Conservation (phyloP, 2,329 filamentous ascomycete species). For the Xylaria arbuscula region DNA sequence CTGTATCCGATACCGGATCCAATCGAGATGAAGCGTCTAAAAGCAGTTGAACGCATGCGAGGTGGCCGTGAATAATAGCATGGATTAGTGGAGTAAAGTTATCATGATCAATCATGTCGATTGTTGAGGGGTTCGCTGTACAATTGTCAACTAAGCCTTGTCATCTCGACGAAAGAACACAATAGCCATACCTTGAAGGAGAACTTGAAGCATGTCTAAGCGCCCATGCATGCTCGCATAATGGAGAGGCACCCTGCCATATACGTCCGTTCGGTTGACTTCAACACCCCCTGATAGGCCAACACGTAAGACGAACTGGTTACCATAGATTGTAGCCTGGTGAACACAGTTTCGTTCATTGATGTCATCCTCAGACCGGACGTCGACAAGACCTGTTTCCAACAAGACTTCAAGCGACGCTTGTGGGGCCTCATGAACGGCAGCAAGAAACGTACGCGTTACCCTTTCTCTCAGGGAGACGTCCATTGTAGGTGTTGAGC, state of each 20-base stretch:
- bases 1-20: slow-evolving; percentile 84
- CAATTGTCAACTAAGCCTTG: slow-evolving; percentile 25
- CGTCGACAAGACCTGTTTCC: slow-evolving; percentile 83
- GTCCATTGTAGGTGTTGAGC: slow-evolving; percentile 61
- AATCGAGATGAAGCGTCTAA: slow-evolving; percentile 83
- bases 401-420: slow-evolving; percentile 81
- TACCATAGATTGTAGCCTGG: slow-evolving; percentile 95
- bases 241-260: slow-evolving; percentile 91
- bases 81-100: slow-evolving; percentile 97
- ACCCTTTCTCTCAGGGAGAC: slow-evolving; percentile 75
- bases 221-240: slow-evolving; percentile 97
- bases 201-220: slow-evolving; percentile 80
- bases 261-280: slow-evolving; percentile 86
- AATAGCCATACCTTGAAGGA: slow-evolving; percentile 69
- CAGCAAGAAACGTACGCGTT: slow-evolving; percentile 89
- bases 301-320: slow-evolving; percentile 78
- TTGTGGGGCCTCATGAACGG: slow-evolving; percentile 85
- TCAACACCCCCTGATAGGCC: slow-evolving; percentile 82
- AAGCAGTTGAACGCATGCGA: slow-evolving; percentile 82
- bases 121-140: slow-evolving; percentile 75
- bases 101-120: slow-evolving; percentile 92
- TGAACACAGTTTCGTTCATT: slow-evolving; percentile 97
- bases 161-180: background rate
- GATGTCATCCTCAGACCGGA: slow-evolving; percentile 96
- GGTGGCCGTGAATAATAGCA: slow-evolving; percentile 87